phyloP scores from a whole-genome alignment of 2,329 filamentous ascomycete genomes.

The Ambrosiella cleistominuta region DNA sequence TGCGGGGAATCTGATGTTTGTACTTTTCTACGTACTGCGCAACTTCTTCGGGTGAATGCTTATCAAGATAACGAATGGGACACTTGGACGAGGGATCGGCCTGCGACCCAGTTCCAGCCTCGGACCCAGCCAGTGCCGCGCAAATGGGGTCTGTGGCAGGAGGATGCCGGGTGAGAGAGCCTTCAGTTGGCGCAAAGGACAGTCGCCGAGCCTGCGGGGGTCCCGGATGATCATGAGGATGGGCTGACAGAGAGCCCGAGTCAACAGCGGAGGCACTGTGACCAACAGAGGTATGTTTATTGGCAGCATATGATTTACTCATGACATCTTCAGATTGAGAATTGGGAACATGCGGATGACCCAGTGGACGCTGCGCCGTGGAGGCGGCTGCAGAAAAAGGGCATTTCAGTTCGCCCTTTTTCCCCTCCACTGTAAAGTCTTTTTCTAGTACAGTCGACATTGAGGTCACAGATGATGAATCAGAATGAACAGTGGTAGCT shows the following conservation, averaged over 20 bases:
- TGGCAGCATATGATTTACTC: conserved; percentile 4
- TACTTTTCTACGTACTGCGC: conserved; percentile 87
- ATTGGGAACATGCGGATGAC: neutral
- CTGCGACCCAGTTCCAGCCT: conserved; percentile 36
- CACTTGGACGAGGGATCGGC: conserved; percentile 46
- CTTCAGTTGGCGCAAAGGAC: conserved; percentile 27
- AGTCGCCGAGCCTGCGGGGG: conserved; percentile 14
- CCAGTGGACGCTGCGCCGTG: neutral
- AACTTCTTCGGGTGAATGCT: conserved; percentile 84
- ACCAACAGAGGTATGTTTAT: neutral
- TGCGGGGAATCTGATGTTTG: conserved; percentile 86
- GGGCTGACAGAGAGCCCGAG: neutral
- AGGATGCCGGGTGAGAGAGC: conserved; percentile 21
- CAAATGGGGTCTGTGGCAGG: conserved; percentile 40
- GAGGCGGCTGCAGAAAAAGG: conserved; percentile 42
- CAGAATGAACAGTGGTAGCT: conserved; percentile 25
- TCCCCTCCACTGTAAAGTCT: conserved; percentile 78
- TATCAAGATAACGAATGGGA: conserved; percentile 80
- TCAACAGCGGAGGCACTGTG: neutral
- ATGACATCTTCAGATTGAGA: conserved; percentile 5
- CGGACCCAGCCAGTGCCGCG: conserved; percentile 41
- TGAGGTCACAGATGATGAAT: conserved; percentile 30
- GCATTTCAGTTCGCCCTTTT: conserved; percentile 61
- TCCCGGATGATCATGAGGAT: neutral
- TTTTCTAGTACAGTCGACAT: conserved; percentile 57